A percentile compares a stretch with the other conserved stretches of the same genome.
These are phyloP conservation scores for Phlebiopsis gigantea DNA, from an alignment of 768 basidiomycete genomes.

Conservation along the genomic window DNA sequence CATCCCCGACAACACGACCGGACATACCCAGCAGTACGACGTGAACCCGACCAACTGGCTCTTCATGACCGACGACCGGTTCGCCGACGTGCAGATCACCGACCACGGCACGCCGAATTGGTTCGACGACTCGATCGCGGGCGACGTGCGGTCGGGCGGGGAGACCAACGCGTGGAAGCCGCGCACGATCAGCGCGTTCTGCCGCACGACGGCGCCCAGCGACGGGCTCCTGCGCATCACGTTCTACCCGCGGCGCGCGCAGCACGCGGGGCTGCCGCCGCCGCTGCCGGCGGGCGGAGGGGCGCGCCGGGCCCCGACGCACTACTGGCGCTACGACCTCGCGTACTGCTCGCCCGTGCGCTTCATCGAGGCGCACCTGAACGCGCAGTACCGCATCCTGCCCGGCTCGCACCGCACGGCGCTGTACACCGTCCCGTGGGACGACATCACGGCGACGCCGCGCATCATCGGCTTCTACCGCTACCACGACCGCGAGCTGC, in stretches of 20 bases:
- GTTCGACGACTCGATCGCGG: constrained; percentile 7
- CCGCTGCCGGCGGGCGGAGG: neutral
- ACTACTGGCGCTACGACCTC: neutral
- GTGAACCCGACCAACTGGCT: neutral
- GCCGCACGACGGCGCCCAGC: constrained; percentile 1
- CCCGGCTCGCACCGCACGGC: constrained; percentile 7
- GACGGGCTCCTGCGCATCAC: constrained; percentile 12
- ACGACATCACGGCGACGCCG: constrained; percentile 2
- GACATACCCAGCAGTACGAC: neutral
- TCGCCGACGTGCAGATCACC: constrained; percentile 7
- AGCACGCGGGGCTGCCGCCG: neutral
- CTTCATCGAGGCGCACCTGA: constrained; percentile 4
- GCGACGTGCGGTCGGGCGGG: neutral
- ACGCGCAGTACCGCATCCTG: constrained; percentile 9
- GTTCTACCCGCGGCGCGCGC: constrained; percentile 5
- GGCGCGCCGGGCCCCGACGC: neutral
- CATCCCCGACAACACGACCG: neutral
- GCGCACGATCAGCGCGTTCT: constrained; percentile 6
- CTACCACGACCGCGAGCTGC: constrained; percentile 12
- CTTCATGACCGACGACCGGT: constrained; percentile 7
- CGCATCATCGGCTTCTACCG: constrained; percentile 4
- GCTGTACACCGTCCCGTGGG: constrained; percentile 11
- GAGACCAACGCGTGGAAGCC: neutral
- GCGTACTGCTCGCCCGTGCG: constrained; percentile 9
- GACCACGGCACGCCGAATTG: constrained; percentile 9